phyloP scores from a whole-genome alignment of 371 early-diverging fungal species.

The Mortierella sp. region DNA sequence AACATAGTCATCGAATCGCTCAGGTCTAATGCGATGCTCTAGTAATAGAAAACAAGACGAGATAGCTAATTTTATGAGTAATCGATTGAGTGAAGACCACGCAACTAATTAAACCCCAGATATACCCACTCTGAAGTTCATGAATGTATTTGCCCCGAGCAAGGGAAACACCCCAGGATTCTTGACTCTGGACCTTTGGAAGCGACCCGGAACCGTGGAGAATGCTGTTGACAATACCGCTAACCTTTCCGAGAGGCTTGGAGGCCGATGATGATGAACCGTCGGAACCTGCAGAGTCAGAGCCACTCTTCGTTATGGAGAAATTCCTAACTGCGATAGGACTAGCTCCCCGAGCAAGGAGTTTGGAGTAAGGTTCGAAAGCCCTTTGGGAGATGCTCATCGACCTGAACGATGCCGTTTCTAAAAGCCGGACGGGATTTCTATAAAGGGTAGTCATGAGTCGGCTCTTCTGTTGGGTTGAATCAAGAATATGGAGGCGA shows the following conservation, averaged over 20 bases:
- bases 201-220: slow-evolving; percentile 52
- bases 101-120: neutral
- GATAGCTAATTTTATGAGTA: neutral
- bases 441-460: slow-evolving; percentile 22
- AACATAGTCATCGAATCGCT: slow-evolving; percentile 86
- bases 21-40: slow-evolving; percentile 90
- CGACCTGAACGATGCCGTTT: slow-evolving; percentile 1
- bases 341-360: neutral
- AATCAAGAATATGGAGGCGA: neutral
- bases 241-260: slow-evolving; percentile 51
- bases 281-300: neutral
- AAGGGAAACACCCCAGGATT: slow-evolving; percentile 61
- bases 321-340: slow-evolving; percentile 10
- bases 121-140: slow-evolving; percentile 79
- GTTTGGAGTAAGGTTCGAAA: neutral
- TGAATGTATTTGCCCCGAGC: slow-evolving; percentile 93
- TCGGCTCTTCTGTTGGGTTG: neutral
- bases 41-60: neutral
- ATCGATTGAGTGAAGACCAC: neutral
- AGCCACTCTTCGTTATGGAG: slow-evolving; percentile 3
- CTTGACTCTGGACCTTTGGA: slow-evolving; percentile 51
- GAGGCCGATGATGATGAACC: neutral
- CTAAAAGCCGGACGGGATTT: slow-evolving; percentile 9
- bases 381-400: neutral
- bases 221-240: slow-evolving; percentile 57